Evolutionary conservation across 164 flowering plant species (phyloP), one percentile per base, ranked within the genome.

Genomic region (Aristolochia fimbriata): DNA sequence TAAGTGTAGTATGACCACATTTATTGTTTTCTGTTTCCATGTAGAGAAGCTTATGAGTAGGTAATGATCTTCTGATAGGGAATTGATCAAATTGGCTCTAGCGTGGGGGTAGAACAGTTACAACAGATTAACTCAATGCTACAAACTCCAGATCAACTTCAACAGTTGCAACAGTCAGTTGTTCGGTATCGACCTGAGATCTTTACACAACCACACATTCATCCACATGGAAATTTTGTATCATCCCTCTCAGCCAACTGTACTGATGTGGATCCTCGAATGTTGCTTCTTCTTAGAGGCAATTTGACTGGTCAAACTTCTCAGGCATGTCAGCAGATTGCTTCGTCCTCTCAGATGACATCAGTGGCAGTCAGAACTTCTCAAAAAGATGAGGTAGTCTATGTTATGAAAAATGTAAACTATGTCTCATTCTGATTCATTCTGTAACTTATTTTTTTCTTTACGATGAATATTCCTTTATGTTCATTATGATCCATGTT

Each of bases 141-240:
- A 55, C 88, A 69, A 61, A 63, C 65, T 21, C 81, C 81, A 69
- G 84, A 78, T 66, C 91, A 87, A 60, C 79, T 80, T 70, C 75
- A 71, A 25, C 74, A 89, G 60, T 81, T 81, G 72, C 77, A 74
- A 30, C 73, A 82, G 63, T 66, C 81, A 80, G 74, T 84, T 19
- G 77, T 84, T 19, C 88, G 80, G 49, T 71, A 71, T 46, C 92
- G 83, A 47, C 88, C 84, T 58, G 88, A 85, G 74, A 70, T 68
- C 56, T 65, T 87, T 57, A 80, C 87, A 59, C 94, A 85, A 47
- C 84, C 84, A 64, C 88, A 83, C 51, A 80, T 84, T 33, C 91
- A 78, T 23, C 77, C 65, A 67, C 73, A 82, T 65, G 85, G 79
- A 63, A 80, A 64, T 73, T 16, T 62, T 3, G 57, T 51, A 10